Evolutionary conservation across 2,329 filamentous ascomycete species (phyloP), one percentile per base, ranked within the genome.

Genomic region (Monosporascus sp.): DNA sequence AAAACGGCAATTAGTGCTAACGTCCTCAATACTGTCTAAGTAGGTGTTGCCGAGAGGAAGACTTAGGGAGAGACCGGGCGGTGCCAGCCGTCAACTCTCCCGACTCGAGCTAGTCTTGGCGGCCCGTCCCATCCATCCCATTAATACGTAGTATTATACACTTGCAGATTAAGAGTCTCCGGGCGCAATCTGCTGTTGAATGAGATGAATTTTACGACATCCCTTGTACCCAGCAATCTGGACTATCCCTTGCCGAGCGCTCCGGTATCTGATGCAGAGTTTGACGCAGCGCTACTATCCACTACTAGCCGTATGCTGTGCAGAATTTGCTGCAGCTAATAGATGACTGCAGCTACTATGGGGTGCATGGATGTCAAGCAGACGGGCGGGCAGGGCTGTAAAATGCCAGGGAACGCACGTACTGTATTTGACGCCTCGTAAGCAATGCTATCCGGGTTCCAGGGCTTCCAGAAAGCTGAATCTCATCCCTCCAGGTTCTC

Each of bases 231-330:
- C 57, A 62, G 53, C 57, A 61, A 59, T 64, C 61, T 61, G 64
- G 56, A 55, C 55, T 59, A 53, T 53, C 45, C 52, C 48, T 60
- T 65, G 62, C 65, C 64, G 64, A 66, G 55, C 45, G 56, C 55
- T 64, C 64, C 61, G 60, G 20, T 65, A 65, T 60, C 59, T 63
- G 64, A 65, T 65, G 61, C 59, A 54, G 55, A 60, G 55, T 58
- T 63, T 59, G 59, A 59, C 54, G 59, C 55, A 59, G 54, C 38
- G 11, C 17, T 20, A 19, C 38, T 11, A n/a, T 41, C 38, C 14
- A 27, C 22, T 46, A 46, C 22, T 26, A 16, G 26, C 8, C 24
- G 14, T 46, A 46, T 46, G 43, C 22, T 27, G 27, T 46, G 43
- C 43, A 46, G 43, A 27, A 46, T 26, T 20, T 20, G 41, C 41